phyloP scores from a whole-genome alignment of 441 rosid species.

The Lepidium campestre region DNA sequence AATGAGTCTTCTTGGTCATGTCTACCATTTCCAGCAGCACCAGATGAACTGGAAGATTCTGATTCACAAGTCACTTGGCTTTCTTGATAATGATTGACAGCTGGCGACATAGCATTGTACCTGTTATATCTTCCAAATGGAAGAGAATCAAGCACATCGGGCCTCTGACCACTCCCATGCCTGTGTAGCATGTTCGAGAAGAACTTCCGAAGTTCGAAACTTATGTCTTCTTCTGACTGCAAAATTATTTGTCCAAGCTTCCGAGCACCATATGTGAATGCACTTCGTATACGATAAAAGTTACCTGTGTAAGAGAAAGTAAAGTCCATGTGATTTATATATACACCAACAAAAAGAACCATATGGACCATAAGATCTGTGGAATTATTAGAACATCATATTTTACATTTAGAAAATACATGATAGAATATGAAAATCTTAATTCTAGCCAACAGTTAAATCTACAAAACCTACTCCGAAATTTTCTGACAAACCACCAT shows the following conservation, averaged over 20 bases:
- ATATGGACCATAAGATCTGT: background rate
- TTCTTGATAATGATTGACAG: constrained; percentile 39
- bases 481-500: background rate
- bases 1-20: constrained; percentile 32
- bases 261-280: constrained; percentile 68
- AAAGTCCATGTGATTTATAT: background rate
- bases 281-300: constrained; percentile 65
- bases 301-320: constrained; percentile 37
- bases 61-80: constrained; percentile 35
- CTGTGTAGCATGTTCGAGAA: constrained; percentile 60
- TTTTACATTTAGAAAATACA: background rate
- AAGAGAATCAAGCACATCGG: constrained; percentile 60
- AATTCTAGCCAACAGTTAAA: background rate
- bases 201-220: constrained; percentile 45
- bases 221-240: constrained; percentile 41
- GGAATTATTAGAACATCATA: background rate
- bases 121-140: constrained; percentile 35
- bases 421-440: background rate
- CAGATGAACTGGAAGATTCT: constrained; percentile 34
- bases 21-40: constrained; percentile 29
- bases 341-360: background rate
- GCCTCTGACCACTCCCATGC: constrained; percentile 81
- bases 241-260: constrained; percentile 52
- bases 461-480: background rate
- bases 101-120: constrained; percentile 21